Conservation (phyloP, 371 early-diverging fungal genomes). For the Choanephora cucurbitarum region DNA sequence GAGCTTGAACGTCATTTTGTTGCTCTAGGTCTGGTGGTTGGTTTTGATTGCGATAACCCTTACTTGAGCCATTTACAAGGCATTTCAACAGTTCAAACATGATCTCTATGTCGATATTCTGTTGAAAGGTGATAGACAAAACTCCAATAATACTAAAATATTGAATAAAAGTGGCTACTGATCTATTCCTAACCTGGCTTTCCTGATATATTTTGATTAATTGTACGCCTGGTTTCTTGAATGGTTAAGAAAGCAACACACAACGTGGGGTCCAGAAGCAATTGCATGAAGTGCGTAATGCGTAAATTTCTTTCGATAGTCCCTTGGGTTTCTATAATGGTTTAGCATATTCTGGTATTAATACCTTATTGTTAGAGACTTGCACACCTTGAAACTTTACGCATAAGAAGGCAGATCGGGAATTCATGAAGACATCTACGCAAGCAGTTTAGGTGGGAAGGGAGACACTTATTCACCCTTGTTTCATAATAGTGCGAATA, state of each 20-base stretch:
- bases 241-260: slow-evolving; percentile 85
- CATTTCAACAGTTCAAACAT: slow-evolving; percentile 94
- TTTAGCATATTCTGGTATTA: slow-evolving; percentile 86
- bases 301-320: slow-evolving; percentile 93
- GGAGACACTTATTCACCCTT: too few species aligned
- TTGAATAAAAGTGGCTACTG: slow-evolving; percentile 95
- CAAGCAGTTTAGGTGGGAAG: slow-evolving; percentile 23
- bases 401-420: slow-evolving; percentile 87
- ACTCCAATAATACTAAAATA: slow-evolving; percentile 95
- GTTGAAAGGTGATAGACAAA: slow-evolving; percentile 91
- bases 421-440: slow-evolving; percentile 71
- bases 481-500: slow-evolving; percentile 42
- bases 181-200: slow-evolving; percentile 93
- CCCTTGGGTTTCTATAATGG: slow-evolving; percentile 90
- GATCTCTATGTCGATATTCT: slow-evolving; percentile 83
- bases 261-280: slow-evolving; percentile 94
- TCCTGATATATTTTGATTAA: slow-evolving; percentile 96
- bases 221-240: slow-evolving; percentile 95
- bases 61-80: slow-evolving; percentile 94
- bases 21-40: slow-evolving; percentile 89
- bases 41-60: slow-evolving; percentile 94
- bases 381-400: slow-evolving; percentile 93
- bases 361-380: slow-evolving; percentile 87
- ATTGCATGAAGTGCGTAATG: slow-evolving; percentile 88
- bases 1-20: slow-evolving; percentile 79